Evolutionary conservation across 345 rosid species (phyloP).

Genomic region (Toxicodendron radicans): DNA sequence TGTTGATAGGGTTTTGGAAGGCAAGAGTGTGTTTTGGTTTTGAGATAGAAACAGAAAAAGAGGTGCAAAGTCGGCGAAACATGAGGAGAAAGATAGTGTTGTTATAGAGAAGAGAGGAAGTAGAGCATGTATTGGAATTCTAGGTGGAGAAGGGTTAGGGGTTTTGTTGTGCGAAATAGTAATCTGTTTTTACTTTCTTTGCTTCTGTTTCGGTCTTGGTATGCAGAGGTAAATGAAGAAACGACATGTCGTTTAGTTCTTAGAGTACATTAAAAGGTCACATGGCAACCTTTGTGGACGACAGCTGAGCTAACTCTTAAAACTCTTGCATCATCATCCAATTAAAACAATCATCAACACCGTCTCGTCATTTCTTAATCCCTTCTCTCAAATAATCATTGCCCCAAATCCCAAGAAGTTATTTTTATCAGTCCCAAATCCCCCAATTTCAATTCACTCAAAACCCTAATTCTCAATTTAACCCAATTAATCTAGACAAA

Average conservation of each 20-base stretch:
- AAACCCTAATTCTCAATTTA: conserved; percentile 23
- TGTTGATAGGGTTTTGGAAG: conserved; percentile 5
- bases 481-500: not conserved
- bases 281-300: not conserved
- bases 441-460: not conserved
- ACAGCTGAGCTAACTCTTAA: not conserved
- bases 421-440: not conserved
- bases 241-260: not conserved
- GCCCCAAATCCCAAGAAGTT: not conserved
- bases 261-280: not conserved
- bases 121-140: not conserved
- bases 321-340: not conserved
- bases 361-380: not conserved
- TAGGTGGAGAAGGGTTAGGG: not conserved
- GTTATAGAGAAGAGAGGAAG: not conserved
- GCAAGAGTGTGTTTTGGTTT: conserved; percentile 10
- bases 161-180: not conserved
- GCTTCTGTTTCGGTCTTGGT: not conserved
- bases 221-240: too few species aligned
- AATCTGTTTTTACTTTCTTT: not conserved
- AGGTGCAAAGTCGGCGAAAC: conserved; percentile 49
- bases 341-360: not conserved
- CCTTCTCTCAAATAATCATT: not conserved
- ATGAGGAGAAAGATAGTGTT: conserved; percentile 23
- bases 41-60: conserved; percentile 35